A percentile compares a stretch with the other conserved stretches of the same genome.
These are phyloP conservation scores for Ostreobium quekettii DNA, from an alignment of 139 green algal genomes.

Conservation along the genomic window DNA sequence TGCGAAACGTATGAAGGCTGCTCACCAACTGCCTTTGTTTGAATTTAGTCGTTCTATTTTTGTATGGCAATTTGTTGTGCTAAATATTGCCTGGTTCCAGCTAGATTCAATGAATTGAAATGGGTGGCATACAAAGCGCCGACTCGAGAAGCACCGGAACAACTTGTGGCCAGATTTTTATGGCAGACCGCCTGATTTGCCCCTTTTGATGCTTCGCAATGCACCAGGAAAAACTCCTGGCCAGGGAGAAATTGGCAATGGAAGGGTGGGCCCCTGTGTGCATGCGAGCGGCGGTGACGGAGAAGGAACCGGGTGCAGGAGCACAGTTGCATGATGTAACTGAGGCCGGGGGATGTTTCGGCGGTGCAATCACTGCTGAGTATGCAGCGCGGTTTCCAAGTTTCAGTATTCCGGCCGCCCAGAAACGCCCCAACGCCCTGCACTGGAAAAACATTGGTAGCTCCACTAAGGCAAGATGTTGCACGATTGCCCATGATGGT, in stretches of 20 bases:
- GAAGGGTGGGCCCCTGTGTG: neutral
- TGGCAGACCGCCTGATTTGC: no score
- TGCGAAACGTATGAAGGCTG: no score
- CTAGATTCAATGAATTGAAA: neutral
- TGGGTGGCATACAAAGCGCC: neutral
- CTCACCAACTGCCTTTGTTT: no score
- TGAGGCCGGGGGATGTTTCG: neutral
- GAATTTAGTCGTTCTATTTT: no score
- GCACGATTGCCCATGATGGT: neutral
- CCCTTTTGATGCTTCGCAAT: no score
- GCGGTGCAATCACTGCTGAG: neutral
- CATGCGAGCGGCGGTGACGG: neutral
- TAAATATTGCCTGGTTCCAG: no score
- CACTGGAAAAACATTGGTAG: neutral
- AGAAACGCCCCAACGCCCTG: neutral
- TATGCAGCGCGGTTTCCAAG: neutral
- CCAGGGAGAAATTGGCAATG: neutral
- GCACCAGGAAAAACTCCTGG: neutral
- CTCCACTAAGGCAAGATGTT: conserved; percentile 1
- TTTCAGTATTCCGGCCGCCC: neutral
- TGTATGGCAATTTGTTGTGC: no score
- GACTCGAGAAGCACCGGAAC: neutral
- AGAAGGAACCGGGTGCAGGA: no score
- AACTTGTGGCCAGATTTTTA: no score
- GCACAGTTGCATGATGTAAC: neutral